Conservation (phyloP, 306 rosid genomes). For the Quercus bicolor region DNA sequence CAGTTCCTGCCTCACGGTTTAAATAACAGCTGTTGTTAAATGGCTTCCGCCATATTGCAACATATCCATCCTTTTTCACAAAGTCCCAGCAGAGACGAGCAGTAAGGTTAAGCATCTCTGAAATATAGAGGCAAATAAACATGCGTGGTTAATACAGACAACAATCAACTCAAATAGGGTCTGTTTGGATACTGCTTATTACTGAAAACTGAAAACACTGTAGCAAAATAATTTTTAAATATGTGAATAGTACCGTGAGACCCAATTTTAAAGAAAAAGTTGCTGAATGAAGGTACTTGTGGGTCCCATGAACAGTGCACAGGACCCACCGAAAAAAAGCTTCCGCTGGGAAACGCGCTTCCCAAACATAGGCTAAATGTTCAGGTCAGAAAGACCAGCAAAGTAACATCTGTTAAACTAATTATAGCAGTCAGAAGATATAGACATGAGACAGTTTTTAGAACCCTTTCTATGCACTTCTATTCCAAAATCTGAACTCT, state of each 20-base stretch:
- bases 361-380: not conserved
- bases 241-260: too few relatives aligned
- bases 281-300: too few relatives aligned
- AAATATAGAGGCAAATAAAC: conserved; percentile 9
- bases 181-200: too few relatives aligned
- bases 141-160: conserved; percentile 6
- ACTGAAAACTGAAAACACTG: too few relatives aligned
- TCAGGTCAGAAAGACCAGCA: conserved; percentile 8
- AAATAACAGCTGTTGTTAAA: conserved; percentile 66
- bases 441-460: not conserved
- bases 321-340: too few relatives aligned
- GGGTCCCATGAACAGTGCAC: too few relatives aligned
- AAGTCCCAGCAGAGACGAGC: conserved; percentile 88
- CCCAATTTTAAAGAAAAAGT: too few relatives aligned
- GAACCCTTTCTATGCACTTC: not conserved
- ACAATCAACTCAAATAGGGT: not conserved
- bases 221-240: too few relatives aligned
- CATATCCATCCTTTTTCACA: conserved; percentile 78
- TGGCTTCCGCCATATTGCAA: conserved; percentile 88
- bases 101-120: conserved; percentile 95
- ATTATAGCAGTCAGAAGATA: conserved; percentile 4
- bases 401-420: not conserved
- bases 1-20: conserved; percentile 62
- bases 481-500: not conserved
- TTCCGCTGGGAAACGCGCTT: too few relatives aligned